Base-by-base conservation (phyloP, 257 asterid genomes). In the Gardenia jasminoides region DNA sequence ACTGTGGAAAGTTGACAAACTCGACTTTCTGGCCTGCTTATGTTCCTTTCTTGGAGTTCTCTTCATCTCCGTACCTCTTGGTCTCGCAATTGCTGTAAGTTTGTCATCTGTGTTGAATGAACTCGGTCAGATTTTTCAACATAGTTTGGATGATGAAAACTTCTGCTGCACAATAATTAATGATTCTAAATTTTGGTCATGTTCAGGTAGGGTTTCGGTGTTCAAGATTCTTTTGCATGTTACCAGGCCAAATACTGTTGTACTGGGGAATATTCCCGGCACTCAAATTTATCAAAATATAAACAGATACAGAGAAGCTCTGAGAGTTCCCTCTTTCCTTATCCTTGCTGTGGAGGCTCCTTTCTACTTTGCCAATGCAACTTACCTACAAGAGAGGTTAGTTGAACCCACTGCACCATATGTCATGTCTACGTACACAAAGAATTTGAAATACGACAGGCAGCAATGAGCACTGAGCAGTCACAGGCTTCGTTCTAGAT, bases 1-100 rank as follows among this genome's bases (percentile, higher is more conserved):
- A 16, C 80, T 95, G 10, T 92, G 98, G 98, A 95, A 92, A 91
- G 97, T 95, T 26, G 99, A 95, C 86, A 95, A 95, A 80, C 92
- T 95, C 10, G 99, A 95, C 67, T 95, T 93, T 81, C 36, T 92
- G 84, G 97, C 98, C 43, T 93, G 97, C 87, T 62, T 93, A 78
- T 88, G 92, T 74, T 93, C 99, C 31, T 95, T 95, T 74, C 67
- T 93, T 33, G 99, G 99, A 6, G 99, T 95, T 67, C 97, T 95
- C 31, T 93, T 95, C 96, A 85, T 95, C 87, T 95, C 99, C 1
- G 98, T 95, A 62, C 98, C 99, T 76, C 81, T 92, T 66, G 99
- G 99, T 31, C 98, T 95, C 61, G 92, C 96, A 33, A 93, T 95
- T 74, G 97, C 99, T 33, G 99, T 95, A 85, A 85, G 97, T 76